phyloP scores from a whole-genome alignment of 1,139 yeast species.

The Sugiyamaella neomexicana region DNA sequence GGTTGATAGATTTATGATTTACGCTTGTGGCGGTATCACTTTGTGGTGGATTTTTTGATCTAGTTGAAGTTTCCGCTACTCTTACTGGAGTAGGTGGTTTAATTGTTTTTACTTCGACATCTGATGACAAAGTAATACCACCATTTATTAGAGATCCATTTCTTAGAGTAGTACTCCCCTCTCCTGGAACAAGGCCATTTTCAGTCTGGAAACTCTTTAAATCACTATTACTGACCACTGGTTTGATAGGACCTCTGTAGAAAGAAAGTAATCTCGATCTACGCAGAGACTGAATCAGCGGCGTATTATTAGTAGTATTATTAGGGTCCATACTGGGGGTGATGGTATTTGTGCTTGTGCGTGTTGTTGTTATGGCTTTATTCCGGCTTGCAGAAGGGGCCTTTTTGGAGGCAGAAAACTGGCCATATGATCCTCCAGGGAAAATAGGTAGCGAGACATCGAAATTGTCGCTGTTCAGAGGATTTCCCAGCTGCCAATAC shows the following conservation, averaged over 20 bases:
- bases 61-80: slow-evolving; percentile 1
- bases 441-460: slow-evolving; percentile 30
- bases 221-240: slow-evolving; percentile 29
- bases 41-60: background rate
- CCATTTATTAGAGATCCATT: slow-evolving; percentile 37
- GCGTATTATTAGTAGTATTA: too few relatives aligned
- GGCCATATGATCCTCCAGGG: slow-evolving; percentile 33
- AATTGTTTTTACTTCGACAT: slow-evolving; percentile 34
- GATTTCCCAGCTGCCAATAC: slow-evolving; percentile 39
- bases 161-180: slow-evolving; percentile 3
- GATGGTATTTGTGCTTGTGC: too few relatives aligned
- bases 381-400: background rate
- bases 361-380: too few relatives aligned
- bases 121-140: slow-evolving; percentile 35
- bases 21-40: background rate
- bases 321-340: too few relatives aligned
- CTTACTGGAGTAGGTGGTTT: slow-evolving; percentile 27
- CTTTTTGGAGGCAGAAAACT: slow-evolving; percentile 12
- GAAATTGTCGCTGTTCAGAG: slow-evolving; percentile 19
- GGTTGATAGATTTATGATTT: background rate
- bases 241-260: slow-evolving; percentile 36
- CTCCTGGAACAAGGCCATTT: slow-evolving; percentile 6
- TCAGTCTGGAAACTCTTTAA: slow-evolving; percentile 2
- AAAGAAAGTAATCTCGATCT: slow-evolving; percentile 35
- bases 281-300: slow-evolving; percentile 24